Conservation (phyloP, 192 early-diverging fungal species). For the Helicostylum pulchrum region DNA sequence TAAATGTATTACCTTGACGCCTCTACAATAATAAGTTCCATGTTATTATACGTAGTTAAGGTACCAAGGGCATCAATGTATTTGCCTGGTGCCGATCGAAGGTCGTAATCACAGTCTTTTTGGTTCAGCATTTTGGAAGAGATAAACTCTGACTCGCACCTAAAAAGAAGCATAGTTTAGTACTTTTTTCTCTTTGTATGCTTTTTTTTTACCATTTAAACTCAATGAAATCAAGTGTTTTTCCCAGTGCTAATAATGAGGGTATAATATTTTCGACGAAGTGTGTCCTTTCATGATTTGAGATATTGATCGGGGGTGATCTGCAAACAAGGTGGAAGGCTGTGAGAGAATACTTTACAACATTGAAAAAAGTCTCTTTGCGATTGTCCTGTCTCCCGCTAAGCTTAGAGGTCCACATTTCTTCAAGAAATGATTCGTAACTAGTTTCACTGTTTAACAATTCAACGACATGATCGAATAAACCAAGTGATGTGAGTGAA, state of each 20-base stretch:
- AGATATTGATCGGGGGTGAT: not conserved
- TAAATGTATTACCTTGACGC: constrained; percentile 12
- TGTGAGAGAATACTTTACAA: not conserved
- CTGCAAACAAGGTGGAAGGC: constrained; percentile 3
- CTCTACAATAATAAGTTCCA: constrained; percentile 5
- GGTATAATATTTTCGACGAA: not conserved
- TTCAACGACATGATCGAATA: not conserved
- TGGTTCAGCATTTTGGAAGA: constrained; percentile 1
- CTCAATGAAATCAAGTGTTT: constrained; percentile 4
- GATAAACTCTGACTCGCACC: constrained; percentile 5
- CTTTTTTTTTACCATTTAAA: constrained; percentile 5
- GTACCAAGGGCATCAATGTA: not conserved
- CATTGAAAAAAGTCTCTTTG: not conserved
- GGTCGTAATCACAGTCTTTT: not conserved
- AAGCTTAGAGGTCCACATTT: not conserved
- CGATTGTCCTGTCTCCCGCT: not conserved
- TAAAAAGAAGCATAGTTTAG: not conserved
- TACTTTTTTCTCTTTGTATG: not conserved
- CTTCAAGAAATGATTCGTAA: constrained; percentile 1
- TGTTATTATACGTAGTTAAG: not conserved
- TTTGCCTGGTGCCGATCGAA: not conserved
- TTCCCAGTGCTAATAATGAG: constrained; percentile 1
- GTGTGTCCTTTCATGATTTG: constrained; percentile 5
- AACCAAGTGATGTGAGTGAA: constrained; percentile 1
- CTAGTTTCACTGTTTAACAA: not conserved